phyloP scores from a whole-genome alignment of 129 eudicot species.

The Saposhnikovia divaricata region DNA sequence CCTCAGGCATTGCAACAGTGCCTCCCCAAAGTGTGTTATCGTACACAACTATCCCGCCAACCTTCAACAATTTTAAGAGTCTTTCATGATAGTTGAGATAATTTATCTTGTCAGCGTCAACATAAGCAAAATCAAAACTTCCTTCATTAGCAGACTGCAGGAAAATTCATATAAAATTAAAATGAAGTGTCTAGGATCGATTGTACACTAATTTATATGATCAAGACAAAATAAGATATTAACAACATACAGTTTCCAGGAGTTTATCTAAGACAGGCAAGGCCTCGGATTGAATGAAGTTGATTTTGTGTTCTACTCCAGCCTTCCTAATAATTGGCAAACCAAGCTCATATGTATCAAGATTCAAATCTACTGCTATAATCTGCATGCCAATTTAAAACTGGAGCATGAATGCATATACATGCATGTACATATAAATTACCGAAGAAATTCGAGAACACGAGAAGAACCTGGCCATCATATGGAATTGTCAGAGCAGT shows the following conservation, averaged over 20 bases:
- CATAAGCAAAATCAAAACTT: constrained; percentile 53
- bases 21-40: constrained; percentile 65
- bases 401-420: background rate
- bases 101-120: constrained; percentile 59
- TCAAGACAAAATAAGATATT: background rate
- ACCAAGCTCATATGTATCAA: constrained; percentile 18
- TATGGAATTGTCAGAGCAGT: constrained; percentile 28
- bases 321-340: constrained; percentile 27
- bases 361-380: constrained; percentile 17
- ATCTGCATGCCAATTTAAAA: constrained; percentile 20
- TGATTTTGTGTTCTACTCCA: constrained; percentile 26
- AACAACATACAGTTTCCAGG: constrained; percentile 19
- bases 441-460: background rate
- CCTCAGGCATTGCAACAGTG: constrained; percentile 33
- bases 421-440: background rate
- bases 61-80: constrained; percentile 42
- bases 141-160: constrained; percentile 37
- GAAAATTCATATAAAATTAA: background rate
- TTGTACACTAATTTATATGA: background rate
- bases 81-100: constrained; percentile 49
- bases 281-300: constrained; percentile 19
- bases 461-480: constrained; percentile 12
- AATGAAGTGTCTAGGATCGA: background rate
- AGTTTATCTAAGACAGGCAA: constrained; percentile 21
- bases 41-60: constrained; percentile 45